Base-by-base conservation (phyloP, 208 protist genomes). In the Wallacemonas sp. region DNA sequence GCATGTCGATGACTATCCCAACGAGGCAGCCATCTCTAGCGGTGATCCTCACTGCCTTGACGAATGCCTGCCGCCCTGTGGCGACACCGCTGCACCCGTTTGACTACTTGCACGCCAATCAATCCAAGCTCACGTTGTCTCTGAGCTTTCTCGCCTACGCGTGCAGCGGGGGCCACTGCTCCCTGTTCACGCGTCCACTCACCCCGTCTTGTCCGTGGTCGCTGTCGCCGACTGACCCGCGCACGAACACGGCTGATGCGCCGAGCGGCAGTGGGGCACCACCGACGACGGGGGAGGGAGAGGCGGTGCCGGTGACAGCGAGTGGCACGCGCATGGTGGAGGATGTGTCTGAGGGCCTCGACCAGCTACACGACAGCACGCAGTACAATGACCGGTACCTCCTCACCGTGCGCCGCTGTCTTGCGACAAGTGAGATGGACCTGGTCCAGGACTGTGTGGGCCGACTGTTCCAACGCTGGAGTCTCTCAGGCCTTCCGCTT, bases 141-240 rank as follows among this genome's bases (percentile, higher is more conserved):
- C 21, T 90, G 12, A 76, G 60, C 63, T 96, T 92, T 61, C 53
- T 96, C 3, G 70, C 70, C 41, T 86, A 72, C 27, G 64, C 84
- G 21, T 86, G 83, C 70, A 75, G 83, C 39, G 90, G 90, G 28
- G 85, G 90, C 8, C 86, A 96, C 70, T 96, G 86, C 72, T 93
- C 90, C 0, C 70, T 96, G 22, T 96, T 96, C 54, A 55, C 45
- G 11, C 59, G 51, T 6, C n/a, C 47, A 2, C 27, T 3, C 31
- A 38, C 2, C 6, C 3, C 36, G 36, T 41, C 36, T 14, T n/a
- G n/a, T n/a, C n/a, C n/a, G n/a, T n/a, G n/a, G n/a, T n/a, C n/a
- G n/a, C n/a, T n/a, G n/a, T n/a, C n/a, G n/a, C n/a, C n/a, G n/a
- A n/a, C n/a, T n/a, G n/a, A n/a, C n/a, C n/a, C n/a, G n/a, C n/a